Base-by-base conservation (phyloP, 345 rosid species). In the Zanthoxylum bungeanum region DNA sequence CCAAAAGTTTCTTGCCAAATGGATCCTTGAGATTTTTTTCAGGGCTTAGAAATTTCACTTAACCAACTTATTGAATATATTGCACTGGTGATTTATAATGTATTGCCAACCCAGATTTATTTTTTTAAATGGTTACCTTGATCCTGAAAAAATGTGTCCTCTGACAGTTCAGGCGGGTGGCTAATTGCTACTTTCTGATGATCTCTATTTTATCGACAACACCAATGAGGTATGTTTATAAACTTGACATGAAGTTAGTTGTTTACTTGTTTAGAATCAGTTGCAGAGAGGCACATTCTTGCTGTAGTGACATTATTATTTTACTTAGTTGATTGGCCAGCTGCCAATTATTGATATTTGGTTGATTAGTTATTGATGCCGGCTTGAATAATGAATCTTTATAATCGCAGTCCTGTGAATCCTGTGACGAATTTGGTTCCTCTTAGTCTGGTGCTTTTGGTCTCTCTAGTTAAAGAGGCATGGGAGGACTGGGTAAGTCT, bases 91-190 rank as follows among this genome's bases (percentile, higher is more conserved):
- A 17, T 21, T 64, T 1, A 24, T 27, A 64, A 64, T 75, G 17
- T 28, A 11, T 56, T 51, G 2, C 25, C 28, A 30, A 21, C 39
- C 24, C 36, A 33, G 9, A 25, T 33, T 61, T 12, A 70, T 9
- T 5, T 61, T 72, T 66, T 58, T n/a, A 46, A 16, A 2, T 44
- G 42, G 61, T 57, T 31, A 46, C 49, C 36, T 68, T 58, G 55
- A 62, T 75, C 57, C 81, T 87, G 79, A 84, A 63, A 78, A 68
- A 50, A 66, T 36, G 30, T 74, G 66, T 83, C 31, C 81, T 16
- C 44, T 89, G 89, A 81, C 98, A 93, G 99, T 96, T 96, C 83
- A 91, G 99, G 85, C 98, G 98, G 85, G 97, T 96, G 65, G 99
- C 99, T 22, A 96, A 96, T 79, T 80, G 87, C 59, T 96, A 96